Evolutionary conservation across 2,329 filamentous ascomycete species (phyloP).

Genomic region (Cryphonectria parasitica): DNA sequence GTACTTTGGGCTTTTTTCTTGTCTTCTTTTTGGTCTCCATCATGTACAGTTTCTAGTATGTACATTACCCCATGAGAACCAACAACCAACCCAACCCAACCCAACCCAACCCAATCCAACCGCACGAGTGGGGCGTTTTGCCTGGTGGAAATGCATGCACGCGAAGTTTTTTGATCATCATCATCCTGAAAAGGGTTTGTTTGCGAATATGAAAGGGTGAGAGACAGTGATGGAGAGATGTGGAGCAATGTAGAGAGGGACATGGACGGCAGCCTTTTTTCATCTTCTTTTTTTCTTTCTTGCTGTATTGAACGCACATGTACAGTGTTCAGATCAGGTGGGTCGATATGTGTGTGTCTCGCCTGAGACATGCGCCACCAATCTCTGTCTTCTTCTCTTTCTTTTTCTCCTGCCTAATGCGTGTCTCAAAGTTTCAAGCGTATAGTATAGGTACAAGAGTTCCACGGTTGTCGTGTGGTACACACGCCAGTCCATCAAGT

Average conservation of each 20-base stretch:
- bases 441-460: not conserved
- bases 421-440: slow-evolving; percentile 9
- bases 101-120: not conserved
- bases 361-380: not conserved
- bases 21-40: too few relatives aligned
- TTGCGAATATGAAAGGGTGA: not conserved
- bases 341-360: not conserved
- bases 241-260: not conserved
- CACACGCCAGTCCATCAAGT: slow-evolving; percentile 10
- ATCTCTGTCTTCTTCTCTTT: not conserved
- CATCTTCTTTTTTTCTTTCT: not conserved
- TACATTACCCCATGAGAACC: too few relatives aligned
- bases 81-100: not conserved
- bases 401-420: not conserved
- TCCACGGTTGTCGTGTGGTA: slow-evolving; percentile 13
- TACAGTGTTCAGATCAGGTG: slow-evolving; percentile 9
- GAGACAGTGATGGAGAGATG: too few relatives aligned
- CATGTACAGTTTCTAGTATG: too few relatives aligned
- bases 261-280: slow-evolving; percentile 1
- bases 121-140: not conserved
- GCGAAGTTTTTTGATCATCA: not conserved
- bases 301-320: not conserved
- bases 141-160: not conserved
- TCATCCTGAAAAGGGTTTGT: not conserved
- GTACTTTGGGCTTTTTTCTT: not conserved